Conservation (phyloP, 192 early-diverging fungal species). For the Linnemannia hyalina region DNA sequence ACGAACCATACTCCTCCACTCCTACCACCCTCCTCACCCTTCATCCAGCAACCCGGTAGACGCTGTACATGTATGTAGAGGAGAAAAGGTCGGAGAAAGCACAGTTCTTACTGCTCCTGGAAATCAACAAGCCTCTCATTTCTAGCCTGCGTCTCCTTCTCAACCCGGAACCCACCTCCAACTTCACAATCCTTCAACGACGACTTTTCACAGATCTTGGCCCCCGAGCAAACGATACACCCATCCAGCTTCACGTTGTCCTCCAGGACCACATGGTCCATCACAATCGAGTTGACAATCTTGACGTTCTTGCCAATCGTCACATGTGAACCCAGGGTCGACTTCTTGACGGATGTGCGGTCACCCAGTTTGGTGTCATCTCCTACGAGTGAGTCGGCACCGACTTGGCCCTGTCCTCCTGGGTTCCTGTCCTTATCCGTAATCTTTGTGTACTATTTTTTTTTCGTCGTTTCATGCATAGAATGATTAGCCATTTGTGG, state of each 20-base stretch:
- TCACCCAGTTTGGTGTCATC: conserved; percentile 92
- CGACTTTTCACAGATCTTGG: conserved; percentile 81
- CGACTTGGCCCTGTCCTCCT: conserved; percentile 81
- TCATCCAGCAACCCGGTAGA: too few species aligned
- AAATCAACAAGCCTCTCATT: conserved; percentile 62
- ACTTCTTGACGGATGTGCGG: conserved; percentile 92
- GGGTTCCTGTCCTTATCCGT: conserved; percentile 77
- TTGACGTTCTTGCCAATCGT: conserved; percentile 97
- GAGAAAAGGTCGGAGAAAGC: background rate
- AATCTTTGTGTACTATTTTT: conserved; percentile 57
- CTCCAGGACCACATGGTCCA: conserved; percentile 95
- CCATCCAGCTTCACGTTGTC: conserved; percentile 92
- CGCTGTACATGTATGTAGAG: too few species aligned
- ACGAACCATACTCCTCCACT: too few species aligned
- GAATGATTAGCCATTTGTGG: background rate
- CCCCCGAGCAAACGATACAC: conserved; percentile 87
- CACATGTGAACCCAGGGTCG: conserved; percentile 93
- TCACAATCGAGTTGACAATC: conserved; percentile 94
- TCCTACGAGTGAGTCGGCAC: conserved; percentile 92
- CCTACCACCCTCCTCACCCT: too few species aligned
- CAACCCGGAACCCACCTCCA: conserved; percentile 73
- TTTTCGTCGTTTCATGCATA: conserved; percentile 12
- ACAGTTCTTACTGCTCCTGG: conserved; percentile 38
- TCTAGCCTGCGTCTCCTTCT: conserved; percentile 67
- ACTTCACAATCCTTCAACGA: conserved; percentile 93